Base-by-base conservation (phyloP, 164 flowering plant genomes). In the Houttuynia cordata region DNA sequence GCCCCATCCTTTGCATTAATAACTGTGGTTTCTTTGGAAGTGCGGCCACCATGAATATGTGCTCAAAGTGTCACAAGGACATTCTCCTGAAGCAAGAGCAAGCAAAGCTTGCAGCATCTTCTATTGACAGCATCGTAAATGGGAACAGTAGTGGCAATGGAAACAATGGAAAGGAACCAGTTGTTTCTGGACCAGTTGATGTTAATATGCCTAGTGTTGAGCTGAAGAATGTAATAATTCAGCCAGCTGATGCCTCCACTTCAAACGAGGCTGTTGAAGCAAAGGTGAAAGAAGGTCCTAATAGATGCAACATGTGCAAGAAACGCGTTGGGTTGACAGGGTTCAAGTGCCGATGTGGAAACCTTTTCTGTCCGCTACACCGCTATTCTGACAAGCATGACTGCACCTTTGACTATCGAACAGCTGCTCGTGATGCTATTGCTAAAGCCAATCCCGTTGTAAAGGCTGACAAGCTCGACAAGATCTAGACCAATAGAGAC, bases 21-120 rank as follows among this genome's bases (percentile, higher is more conserved):
- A 81, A 81, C 64, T 81, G 81, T 59, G 85, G 83, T 39, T 81
- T 81, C 74, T 81, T 79, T 57, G 85, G 85, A 9, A 79, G 78
- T 72, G 77, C 81, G 19, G 78, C 83, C 41, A 81, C 85, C 24
- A 77, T 74, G 83, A 77, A 79, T 50, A 79, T 81, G 83, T 81
- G 85, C 59, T 81, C 85, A 61, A 81, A 77, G 62, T 81, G 85
- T 66, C 78, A 81, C 70, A 79, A 76, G 67, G 85, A 81, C 59
- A 52, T 72, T 68, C 61, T 75, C 17, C 49, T 72, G 60, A 81
- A 79, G 71, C 75, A 77, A 69, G 80, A 81, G 47, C 81, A 77
- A 41, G 75, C 72, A 54, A 68, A 76, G 59, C 74, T 81, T 56
- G 82, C 81, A 1, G 84, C 82, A 8, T 72, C 84, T 21, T 81